Conservation (phyloP, 805 yeast species). For the Barnettozyma botsteinii region DNA sequence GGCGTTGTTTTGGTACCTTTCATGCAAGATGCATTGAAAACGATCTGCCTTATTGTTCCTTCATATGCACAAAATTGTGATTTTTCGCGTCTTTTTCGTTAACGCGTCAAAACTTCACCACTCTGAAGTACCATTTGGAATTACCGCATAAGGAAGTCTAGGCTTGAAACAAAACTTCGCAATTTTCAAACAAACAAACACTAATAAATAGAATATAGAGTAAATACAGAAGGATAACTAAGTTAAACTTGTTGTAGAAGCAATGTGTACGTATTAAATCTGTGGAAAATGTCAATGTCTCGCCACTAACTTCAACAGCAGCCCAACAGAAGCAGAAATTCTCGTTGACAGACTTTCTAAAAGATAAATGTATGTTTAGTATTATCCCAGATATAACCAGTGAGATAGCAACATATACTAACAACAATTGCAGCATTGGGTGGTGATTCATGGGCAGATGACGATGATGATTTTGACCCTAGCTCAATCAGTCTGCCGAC, state of each 20-base stretch:
- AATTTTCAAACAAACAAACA: neutral
- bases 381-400: neutral
- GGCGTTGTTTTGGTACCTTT: neutral
- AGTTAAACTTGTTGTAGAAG: neutral
- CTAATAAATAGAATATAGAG: neutral
- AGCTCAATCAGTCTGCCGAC: conserved; percentile 48
- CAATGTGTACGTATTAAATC: conserved; percentile 4
- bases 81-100: neutral
- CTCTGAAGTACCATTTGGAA: neutral
- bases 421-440: conserved; percentile 14
- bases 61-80: neutral
- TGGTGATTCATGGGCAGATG: conserved; percentile 62
- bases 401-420: conserved; percentile 1
- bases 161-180: neutral
- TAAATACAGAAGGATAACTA: neutral
- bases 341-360: conserved; percentile 22
- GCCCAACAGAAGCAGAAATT: conserved; percentile 22
- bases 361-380: conserved; percentile 18
- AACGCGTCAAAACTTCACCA: neutral
- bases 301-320: conserved; percentile 1
- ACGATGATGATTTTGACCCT: conserved; percentile 60
- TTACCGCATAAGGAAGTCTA: conserved; percentile 11
- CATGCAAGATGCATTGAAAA: neutral
- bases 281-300: too few species aligned
- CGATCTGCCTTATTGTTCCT: neutral